Base-by-base conservation (phyloP, 2,329 filamentous ascomycete species). In the Cercospora sojina region DNA sequence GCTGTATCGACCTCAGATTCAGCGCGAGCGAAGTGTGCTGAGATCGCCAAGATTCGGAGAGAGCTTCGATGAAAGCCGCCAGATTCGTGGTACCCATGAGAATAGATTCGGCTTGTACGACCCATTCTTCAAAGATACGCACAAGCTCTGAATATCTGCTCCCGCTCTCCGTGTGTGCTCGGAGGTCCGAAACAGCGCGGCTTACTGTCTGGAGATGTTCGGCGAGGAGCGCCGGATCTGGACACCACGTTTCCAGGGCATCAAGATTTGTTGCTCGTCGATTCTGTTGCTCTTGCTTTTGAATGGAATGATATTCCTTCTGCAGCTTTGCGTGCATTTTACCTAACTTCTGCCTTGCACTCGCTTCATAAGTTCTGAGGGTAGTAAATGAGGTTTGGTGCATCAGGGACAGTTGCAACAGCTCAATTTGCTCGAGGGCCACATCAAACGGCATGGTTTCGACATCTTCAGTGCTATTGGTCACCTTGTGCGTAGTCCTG, bases 341-440 rank as follows among this genome's bases (percentile, higher is more conserved):
- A 31, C 69, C 64, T 1, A 77, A 69, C 59, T 74, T 75, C 25
- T 66, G 67, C 65, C 81, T 81, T 1, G 88, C 88, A 71, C 85
- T 88, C 2, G 78, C 82, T 66, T 83, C 82, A 86, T 88, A 91
- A 62, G 83, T 78, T 3, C 74, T 72, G 1, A 81, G 74, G 0
- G 83, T 82, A 3, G 74, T 67, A 1, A 76, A 77, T 3, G 85
- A 83, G 62, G 84, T 83, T 69, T 84, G 83, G 75, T 90, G 88
- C 23, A 91, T 76, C 7, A 91, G 79, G 58, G 89, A 87, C 7
- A 91, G 80, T 72, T 90, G 88, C 25, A 91, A 79, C 1, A 91
- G 81, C 74, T 89, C 86, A 1, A 87, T 84, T 75, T 91, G 89
- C 62, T 75, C 70, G 38, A 72, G 70, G 8, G 69, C 69, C 1